Percentiles rank a stretch among this genome's conserved stretches.
Conservation (phyloP, 2,329 filamentous ascomycete genomes). For the Teratosphaeria destructans region DNA sequence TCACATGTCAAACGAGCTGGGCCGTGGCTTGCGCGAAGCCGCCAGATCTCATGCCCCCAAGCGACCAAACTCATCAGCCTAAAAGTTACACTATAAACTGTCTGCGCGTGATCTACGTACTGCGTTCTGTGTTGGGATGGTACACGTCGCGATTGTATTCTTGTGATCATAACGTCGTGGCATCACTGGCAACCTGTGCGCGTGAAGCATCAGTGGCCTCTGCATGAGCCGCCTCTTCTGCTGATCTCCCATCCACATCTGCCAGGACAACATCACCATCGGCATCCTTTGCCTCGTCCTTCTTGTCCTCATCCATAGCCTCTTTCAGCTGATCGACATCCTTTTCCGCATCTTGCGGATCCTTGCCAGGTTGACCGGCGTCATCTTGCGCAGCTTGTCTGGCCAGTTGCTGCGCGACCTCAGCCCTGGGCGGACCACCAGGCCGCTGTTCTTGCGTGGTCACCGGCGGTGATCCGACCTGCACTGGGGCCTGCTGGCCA, state of each 20-base stretch:
- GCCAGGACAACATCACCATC: conserved; percentile 22
- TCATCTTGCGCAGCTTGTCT: conserved; percentile 6
- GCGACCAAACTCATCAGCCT: background rate
- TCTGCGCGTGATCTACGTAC: background rate
- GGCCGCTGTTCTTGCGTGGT: conserved; percentile 1
- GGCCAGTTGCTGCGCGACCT: conserved; percentile 9
- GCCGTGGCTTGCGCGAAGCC: background rate
- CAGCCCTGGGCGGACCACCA: conserved; percentile 6
- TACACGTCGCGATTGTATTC: background rate
- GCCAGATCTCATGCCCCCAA: too few species aligned
- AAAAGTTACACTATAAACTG: background rate
- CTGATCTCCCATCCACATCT: conserved; percentile 17
- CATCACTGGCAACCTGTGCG: conserved; percentile 1
- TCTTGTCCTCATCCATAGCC: conserved; percentile 9
- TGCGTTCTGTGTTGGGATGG: background rate
- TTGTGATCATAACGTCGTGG: background rate
- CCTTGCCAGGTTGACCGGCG: conserved; percentile 7
- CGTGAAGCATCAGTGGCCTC: background rate
- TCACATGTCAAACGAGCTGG: background rate
- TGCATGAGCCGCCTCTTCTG: background rate
- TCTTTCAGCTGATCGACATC: conserved; percentile 8
- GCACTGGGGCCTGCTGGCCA: background rate
- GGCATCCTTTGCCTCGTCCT: conserved; percentile 12
- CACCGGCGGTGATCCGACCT: background rate
- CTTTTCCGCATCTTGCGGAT: conserved; percentile 10